Evolutionary conservation across 306 rosid genomes (phyloP), one percentile per base, ranked within the genome.

Genomic region (Prunus mume): DNA sequence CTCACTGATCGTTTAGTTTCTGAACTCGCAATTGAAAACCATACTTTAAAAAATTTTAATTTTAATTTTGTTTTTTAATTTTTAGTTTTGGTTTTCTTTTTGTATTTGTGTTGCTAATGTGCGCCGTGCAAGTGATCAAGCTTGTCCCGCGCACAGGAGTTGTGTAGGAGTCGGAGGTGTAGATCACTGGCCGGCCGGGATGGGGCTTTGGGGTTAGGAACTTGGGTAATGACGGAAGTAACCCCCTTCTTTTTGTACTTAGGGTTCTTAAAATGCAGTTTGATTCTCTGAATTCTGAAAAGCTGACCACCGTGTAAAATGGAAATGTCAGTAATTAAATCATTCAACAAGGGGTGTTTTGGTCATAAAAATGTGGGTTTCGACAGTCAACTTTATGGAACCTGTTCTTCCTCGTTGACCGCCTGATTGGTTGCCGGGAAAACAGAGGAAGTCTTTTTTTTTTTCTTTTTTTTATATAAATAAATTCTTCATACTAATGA

Each of bases 171-270:
- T 66, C 74, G 76, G 82, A 73, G 70, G 45, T 67, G 18, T 3
- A 9, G 63, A 76, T 65, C 81, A 65, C 75, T 63, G 78, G 68
- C 67, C 34, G 69, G 66, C 57, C 41, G 22, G 46, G 20, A 25
- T 13, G 25, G 18, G 28, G 79, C 65, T 12, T 14, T 25, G 27
- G 11, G 41, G 65, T 45, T 60, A 34, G 34, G 34, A 60, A 58
- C 18, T 24, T 30, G 72, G 47, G 74, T 28, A 84, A 84, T 92
- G 82, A 73, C 97, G 46, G 7, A 68, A 84, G 41, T 83, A 73
- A 79, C 93, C 88, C 49, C n/a, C 64, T 68, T 50, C 27, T 30
- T 73, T 20, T 22, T 14, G 64, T 76, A 34, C 66, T 49, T 51
- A 30, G 62, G 11, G 51, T 72, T 57, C 25, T 58, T 15, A 32